These are phyloP conservation scores for Ophiocordyceps camponoti-rufipedis DNA, from an alignment of 2,329 filamentous ascomycete species.

Conservation along the genomic window DNA sequence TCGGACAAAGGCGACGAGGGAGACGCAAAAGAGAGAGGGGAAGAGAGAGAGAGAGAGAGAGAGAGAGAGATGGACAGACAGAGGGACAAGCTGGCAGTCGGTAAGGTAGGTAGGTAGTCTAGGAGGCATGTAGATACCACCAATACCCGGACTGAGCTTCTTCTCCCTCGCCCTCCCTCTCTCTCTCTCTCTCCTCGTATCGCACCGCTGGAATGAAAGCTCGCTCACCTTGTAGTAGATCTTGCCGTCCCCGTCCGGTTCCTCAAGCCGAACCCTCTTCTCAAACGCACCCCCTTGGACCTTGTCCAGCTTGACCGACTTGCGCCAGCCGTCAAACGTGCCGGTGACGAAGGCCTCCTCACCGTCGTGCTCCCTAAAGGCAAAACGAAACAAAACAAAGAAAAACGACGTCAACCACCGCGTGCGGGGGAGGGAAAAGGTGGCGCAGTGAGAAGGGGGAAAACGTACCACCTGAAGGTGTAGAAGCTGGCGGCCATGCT, in stretches of 20 bases:
- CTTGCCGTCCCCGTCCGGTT: constrained; percentile 47
- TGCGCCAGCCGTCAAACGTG: constrained; percentile 87
- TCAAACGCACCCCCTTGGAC: constrained; percentile 47
- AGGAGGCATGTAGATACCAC: background rate
- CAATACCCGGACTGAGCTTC: no score
- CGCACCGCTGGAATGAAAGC: no score
- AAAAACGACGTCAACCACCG: background rate
- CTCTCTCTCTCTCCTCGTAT: no score
- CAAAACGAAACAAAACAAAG: background rate
- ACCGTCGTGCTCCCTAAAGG: constrained; percentile 59
- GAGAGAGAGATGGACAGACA: no score
- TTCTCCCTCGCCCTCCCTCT: no score
- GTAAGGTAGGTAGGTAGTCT: no score
- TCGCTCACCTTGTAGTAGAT: constrained; percentile 80
- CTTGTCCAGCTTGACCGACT: constrained; percentile 69
- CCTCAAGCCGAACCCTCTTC: constrained; percentile 56
- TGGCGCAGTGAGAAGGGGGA: background rate
- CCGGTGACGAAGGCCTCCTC: constrained; percentile 87
- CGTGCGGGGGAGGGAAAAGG: background rate
- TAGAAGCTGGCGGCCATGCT: background rate
- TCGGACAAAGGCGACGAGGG: no score
- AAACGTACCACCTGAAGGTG: background rate
- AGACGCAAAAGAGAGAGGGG: no score
- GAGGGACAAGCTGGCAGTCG: background rate
- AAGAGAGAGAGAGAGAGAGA: no score